Evolutionary conservation across 1,284 basidiomycete genomes (phyloP).

Genomic region (Austroboletus olivaceoglutinosus): DNA sequence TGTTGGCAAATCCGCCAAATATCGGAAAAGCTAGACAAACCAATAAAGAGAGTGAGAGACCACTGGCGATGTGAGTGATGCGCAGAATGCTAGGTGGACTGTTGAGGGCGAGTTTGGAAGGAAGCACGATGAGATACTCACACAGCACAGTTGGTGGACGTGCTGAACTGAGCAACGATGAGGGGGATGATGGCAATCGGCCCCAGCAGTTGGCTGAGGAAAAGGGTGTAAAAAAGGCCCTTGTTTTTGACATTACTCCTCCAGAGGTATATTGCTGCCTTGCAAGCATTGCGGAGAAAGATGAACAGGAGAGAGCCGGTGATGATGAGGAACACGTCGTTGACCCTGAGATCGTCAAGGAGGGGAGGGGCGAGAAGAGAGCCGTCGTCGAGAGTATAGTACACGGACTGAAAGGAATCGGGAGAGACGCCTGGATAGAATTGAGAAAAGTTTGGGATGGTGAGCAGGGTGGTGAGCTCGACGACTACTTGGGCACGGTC

Average conservation of each 20-base stretch:
- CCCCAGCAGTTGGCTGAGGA: slow-evolving; percentile 55
- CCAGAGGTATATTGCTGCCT: slow-evolving; percentile 51
- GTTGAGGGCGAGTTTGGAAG: not conserved
- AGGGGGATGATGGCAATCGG: slow-evolving; percentile 44
- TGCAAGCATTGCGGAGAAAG: slow-evolving; percentile 54
- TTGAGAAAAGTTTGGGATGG: slow-evolving; percentile 47
- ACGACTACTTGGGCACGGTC: slow-evolving; percentile 42
- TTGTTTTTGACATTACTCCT: slow-evolving; percentile 61
- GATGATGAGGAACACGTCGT: slow-evolving; percentile 48
- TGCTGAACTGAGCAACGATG: slow-evolving; percentile 47
- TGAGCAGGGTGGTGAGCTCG: slow-evolving; percentile 47
- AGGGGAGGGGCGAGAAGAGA: slow-evolving; percentile 56
- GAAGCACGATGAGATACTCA: slow-evolving; percentile 23
- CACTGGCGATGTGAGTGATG: slow-evolving; percentile 36
- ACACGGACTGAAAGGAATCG: slow-evolving; percentile 47
- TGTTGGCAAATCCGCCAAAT: not conserved
- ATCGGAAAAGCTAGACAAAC: slow-evolving; percentile 31
- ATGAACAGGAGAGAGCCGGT: slow-evolving; percentile 49
- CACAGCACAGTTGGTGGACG: slow-evolving; percentile 38
- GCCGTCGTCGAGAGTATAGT: slow-evolving; percentile 52
- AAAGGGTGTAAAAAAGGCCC: slow-evolving; percentile 54
- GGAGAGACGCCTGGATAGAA: slow-evolving; percentile 45
- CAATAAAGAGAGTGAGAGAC: slow-evolving; percentile 46
- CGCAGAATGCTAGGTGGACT: slow-evolving; percentile 38
- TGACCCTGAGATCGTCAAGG: slow-evolving; percentile 40